Percentiles rank a stretch among this genome's conserved stretches.
phyloP scores from a whole-genome alignment of 768 basidiomycete genomes.

The Crucibulum laeve region DNA sequence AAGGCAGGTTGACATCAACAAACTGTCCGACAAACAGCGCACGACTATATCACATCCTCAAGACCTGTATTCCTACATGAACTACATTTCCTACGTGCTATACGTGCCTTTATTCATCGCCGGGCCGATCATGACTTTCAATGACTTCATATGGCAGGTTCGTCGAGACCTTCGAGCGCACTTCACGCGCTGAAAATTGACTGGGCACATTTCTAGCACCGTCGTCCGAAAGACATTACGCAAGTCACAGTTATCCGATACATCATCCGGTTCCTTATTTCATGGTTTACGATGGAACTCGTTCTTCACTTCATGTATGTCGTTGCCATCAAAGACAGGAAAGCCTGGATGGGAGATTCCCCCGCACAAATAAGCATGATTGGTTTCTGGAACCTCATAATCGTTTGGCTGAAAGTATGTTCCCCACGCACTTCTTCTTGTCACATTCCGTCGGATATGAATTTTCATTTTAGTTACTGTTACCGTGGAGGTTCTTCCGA shows the following conservation, averaged over 20 bases:
- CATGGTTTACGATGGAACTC: slow-evolving; percentile 82
- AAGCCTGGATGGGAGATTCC: slow-evolving; percentile 75
- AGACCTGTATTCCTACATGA: slow-evolving; percentile 59
- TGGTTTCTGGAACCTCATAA: slow-evolving; percentile 94
- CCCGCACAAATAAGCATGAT: slow-evolving; percentile 86
- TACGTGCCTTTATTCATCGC: slow-evolving; percentile 95
- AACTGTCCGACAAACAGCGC: slow-evolving; percentile 57
- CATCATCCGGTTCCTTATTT: slow-evolving; percentile 62
- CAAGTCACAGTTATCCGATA: slow-evolving; percentile 45
- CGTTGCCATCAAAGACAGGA: slow-evolving; percentile 89
- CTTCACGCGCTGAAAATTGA: background rate
- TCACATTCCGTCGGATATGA: background rate
- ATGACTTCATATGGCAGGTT: slow-evolving; percentile 94
- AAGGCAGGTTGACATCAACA: slow-evolving; percentile 9
- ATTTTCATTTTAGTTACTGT: slow-evolving; percentile 63
- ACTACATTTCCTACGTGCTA: slow-evolving; percentile 81
- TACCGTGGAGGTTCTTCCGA: slow-evolving; percentile 97
- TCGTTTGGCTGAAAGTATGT: slow-evolving; percentile 93
- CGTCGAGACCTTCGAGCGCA: slow-evolving; percentile 11
- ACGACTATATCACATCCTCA: slow-evolving; percentile 47
- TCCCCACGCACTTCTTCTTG: background rate
- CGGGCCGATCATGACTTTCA: slow-evolving; percentile 94
- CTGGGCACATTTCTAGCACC: slow-evolving; percentile 38
- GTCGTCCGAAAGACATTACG: slow-evolving; percentile 47
- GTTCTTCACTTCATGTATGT: slow-evolving; percentile 95